Evolutionary conservation across 2,329 filamentous ascomycete species (phyloP).

Genomic region (Dothiorella sarmentorum): DNA sequence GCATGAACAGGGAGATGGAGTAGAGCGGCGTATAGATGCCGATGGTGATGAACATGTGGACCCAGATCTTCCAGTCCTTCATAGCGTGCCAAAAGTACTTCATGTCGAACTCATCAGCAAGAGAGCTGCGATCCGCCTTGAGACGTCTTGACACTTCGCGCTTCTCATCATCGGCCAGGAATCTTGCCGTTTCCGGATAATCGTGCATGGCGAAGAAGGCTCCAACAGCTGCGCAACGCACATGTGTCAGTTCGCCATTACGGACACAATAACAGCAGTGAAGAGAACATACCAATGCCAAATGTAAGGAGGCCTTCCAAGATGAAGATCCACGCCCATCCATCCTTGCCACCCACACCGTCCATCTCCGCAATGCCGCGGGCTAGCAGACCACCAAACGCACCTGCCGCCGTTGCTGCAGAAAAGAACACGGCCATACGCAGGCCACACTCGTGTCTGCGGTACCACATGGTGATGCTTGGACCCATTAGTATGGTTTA

Average conservation of each 20-base stretch:
- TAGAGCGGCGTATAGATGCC: conserved; percentile 43
- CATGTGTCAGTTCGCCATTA: not conserved
- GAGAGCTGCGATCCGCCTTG: conserved; percentile 23
- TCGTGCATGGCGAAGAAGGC: conserved; percentile 54
- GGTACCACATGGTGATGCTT: conserved; percentile 62
- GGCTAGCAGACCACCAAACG: conserved; percentile 59
- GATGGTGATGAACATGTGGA: conserved; percentile 41
- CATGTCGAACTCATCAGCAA: conserved; percentile 37
- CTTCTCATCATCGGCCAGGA: conserved; percentile 49
- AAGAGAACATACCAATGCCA: conserved; percentile 25
- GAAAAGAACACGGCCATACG: conserved; percentile 59
- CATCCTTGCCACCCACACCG: conserved; percentile 42
- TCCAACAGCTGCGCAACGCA: conserved; percentile 19
- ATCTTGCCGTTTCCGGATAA: conserved; percentile 56
- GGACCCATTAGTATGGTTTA: conserved; percentile 25
- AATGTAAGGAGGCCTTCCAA: conserved; percentile 32
- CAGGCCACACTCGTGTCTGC: conserved; percentile 56
- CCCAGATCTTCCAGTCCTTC: conserved; percentile 43
- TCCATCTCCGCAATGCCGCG: conserved; percentile 60
- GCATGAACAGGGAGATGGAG: conserved; percentile 45
- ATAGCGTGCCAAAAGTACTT: conserved; percentile 39
- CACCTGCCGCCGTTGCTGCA: conserved; percentile 55
- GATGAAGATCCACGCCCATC: conserved; percentile 37
- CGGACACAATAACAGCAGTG: too few relatives aligned
- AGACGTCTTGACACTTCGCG: conserved; percentile 49